These are phyloP conservation scores for Blumeriella jaapii DNA, from an alignment of 2,329 filamentous ascomycete species.

Conservation along the genomic window DNA sequence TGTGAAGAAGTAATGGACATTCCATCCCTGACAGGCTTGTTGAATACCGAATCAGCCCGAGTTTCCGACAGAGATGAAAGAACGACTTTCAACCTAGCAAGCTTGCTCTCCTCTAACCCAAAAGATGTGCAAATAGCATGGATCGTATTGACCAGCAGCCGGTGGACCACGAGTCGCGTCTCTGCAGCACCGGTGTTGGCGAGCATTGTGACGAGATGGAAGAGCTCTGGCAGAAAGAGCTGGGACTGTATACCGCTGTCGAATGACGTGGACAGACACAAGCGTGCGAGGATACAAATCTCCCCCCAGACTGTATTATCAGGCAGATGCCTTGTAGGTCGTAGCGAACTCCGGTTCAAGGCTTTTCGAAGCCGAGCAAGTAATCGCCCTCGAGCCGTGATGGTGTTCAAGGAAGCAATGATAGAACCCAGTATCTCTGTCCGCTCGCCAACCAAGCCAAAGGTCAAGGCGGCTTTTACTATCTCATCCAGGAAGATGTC, in stretches of 20 bases:
- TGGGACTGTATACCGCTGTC: conserved; percentile 57
- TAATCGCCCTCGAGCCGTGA: conserved; percentile 53
- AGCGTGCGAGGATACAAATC: conserved; percentile 54
- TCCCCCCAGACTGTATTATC: conserved; percentile 61
- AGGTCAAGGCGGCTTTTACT: conserved; percentile 49
- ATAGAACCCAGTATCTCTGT: conserved; percentile 51
- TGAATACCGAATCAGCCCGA: conserved; percentile 45
- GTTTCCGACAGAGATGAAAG: conserved; percentile 50
- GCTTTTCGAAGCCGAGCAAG: conserved; percentile 55
- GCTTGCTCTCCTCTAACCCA: conserved; percentile 43
- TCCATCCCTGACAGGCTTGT: conserved; percentile 39
- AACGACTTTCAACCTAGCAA: conserved; percentile 34
- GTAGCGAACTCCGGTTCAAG: conserved; percentile 53
- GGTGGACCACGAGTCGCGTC: conserved; percentile 47
- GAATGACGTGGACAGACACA: conserved; percentile 56
- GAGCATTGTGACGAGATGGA: conserved; percentile 60
- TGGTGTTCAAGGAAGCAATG: conserved; percentile 49
- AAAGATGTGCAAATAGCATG: conserved; percentile 59
- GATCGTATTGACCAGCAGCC: conserved; percentile 53
- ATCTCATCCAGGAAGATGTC: conserved; percentile 59
- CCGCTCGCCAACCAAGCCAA: conserved; percentile 46
- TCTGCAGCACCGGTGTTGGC: conserved; percentile 51
- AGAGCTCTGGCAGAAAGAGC: conserved; percentile 56
- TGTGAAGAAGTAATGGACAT: conserved; percentile 42
- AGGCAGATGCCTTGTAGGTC: conserved; percentile 52